Base-by-base conservation (phyloP, 2,329 filamentous ascomycete species). In the Tolypocladium amazonense region DNA sequence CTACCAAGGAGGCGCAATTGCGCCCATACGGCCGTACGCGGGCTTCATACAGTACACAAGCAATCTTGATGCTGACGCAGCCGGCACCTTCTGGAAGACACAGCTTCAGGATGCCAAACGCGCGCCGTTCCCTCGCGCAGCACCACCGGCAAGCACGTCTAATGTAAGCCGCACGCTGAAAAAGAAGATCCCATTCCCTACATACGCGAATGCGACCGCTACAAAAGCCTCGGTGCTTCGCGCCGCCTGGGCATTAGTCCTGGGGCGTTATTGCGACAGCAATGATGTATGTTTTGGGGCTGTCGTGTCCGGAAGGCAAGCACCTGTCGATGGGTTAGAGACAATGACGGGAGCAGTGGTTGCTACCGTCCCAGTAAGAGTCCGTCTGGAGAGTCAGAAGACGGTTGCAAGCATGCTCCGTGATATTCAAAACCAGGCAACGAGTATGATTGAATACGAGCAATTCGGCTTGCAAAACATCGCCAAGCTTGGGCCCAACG, bases 331-430 rank as follows among this genome's bases (percentile, higher is more conserved):
- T 1, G 68, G 66, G 6, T 63, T 73, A 1, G 65, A 67, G 9
- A 58, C 63, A 2, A 67, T 73, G 11, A 58, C 65, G 2, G 72
- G 69, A 1, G 69, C 71, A 4, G 68, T 67, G 1, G 69, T 74
- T 30, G 66, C 67, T 18, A 71, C 69, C 4, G 63, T 73, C 0
- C 71, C 71, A 7, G 55, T 70, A 1, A 62, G 69, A 11, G 56
- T 69, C 5, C 52, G 41, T 4, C 27, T 68, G 4, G 47, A 63
- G 3, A 54, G 41, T 18, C 33, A 58, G n/a, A 58, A 59, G 5
- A 59, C 57, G 3, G 37, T 68, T 25, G 43, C 60, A 25, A 55
- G 64, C 15, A 65, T 65, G 14, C 60, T 71, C 5, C 53, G 62
- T 3, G 35, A 58, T 4, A 59, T 67, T 3, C 60, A 62, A 25